Evolutionary conservation across 495 filamentous ascomycete species (phyloP), one percentile per base, ranked within the genome.

Genomic region (Parmelia sp.): DNA sequence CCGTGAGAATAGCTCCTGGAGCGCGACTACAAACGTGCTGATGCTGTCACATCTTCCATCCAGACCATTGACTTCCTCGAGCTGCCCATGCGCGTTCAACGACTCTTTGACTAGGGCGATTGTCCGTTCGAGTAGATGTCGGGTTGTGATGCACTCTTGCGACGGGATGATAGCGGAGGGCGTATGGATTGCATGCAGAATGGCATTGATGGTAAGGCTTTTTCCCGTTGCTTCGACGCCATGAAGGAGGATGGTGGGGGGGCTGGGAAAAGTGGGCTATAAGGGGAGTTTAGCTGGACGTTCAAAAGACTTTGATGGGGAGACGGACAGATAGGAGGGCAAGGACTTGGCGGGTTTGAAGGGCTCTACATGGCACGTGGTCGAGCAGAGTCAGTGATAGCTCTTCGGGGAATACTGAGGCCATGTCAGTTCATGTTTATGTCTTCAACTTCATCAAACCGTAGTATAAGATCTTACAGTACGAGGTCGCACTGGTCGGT

Each of bases 151-250:
- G 70, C 91, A 97, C 79, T 97, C 93, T 59, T 82, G 76, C 42
- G 86, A 92, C 64, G 84, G 86, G 58, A 96, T 77, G 63, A 96
- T 83, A 39, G 89, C 87, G 70, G 89, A 86, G 45, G 79, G 79
- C 31, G 88, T 74, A 47, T 74, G 63, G 31, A 83, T 77, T 6
- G 71, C 68, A 33, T 82, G 70, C 4, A 97, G 83, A 23, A 94
- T 77, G 12, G 80, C 77, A 49, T 78, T 77, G 29, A 89, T 76
- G 57, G 96, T 83, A 58, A 83, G 81, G 33, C 83, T 89, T 76
- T 97, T 97, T 66, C 94, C 95, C 0, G 93, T 97, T n/a, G 91
- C 86, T 66, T 91, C 86, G n/a, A 91, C 84, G 25, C 94, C 94
- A 69, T 97, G 84, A 55, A 94, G 74, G 9, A 96, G 85, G 4